Base-by-base conservation (phyloP, 1,284 basidiomycete genomes). In the Schizopora paradoxa region DNA sequence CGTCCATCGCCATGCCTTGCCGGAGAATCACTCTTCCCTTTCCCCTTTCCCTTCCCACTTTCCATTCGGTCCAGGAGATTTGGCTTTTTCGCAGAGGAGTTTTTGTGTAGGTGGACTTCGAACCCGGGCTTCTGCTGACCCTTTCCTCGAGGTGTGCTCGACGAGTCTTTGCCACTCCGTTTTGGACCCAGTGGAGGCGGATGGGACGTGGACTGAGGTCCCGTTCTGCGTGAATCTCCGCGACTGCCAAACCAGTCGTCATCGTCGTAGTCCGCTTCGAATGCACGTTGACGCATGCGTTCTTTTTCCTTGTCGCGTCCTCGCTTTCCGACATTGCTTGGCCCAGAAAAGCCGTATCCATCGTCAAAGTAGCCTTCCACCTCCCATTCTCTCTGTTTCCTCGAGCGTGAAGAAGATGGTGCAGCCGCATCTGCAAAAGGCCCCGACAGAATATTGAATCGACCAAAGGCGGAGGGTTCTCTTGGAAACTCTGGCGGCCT, bases 381-480 rank as follows among this genome's bases (percentile, higher is more conserved):
- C 35, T 68, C 66, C 62, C 64, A 64, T 27, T 72, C 68, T 10
- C 69, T 61, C 35, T 58, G 57, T 48, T 42, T 56, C 38, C 50
- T 65, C 45, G 55, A 56, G 39, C 46, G 58, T 36, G 42, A 54
- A 58, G 7, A 54, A 51, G 3, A 60, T 41, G 14, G 58, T 41
- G 22, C 51, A 41, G 51, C 68, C 63, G 53, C 10, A n/a, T 80
- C 74, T 34, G 68, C 77, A 64, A 89, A 94, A 4, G 91, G 91
- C 0, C 91, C 89, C 0, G 76, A 70, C 39, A 74, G 69, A 7
- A 79, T 70, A 57, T 87, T 86, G 56, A 78, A 71, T 19, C 67
- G 62, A 52, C 86, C 79, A 62, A 94, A 95, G 1, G 90, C 89
- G 2, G 86, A 89, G 11, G 74, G 72, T 53, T 84, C 79, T 29